Base-by-base conservation (phyloP, 116 monocot species). In the Trichopus zeylanicus region DNA sequence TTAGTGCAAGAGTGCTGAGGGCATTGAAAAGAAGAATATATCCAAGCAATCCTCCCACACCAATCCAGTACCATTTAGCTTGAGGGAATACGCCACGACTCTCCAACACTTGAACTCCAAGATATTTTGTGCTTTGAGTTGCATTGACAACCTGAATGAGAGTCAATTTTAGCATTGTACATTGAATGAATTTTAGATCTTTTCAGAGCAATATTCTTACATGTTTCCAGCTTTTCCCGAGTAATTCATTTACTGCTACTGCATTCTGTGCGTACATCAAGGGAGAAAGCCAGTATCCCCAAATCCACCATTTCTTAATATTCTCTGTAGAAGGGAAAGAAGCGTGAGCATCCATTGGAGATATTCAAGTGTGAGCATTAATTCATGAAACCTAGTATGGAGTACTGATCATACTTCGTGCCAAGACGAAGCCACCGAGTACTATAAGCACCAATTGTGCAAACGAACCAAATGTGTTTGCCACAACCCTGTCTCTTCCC, bases 231-330 rank as follows among this genome's bases (percentile, higher is more conserved):
- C 70, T 78, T 21, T 69, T 39, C 4, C 86, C 86, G 18, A 86
- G 69, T n/a, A 86, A 81, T 52, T 86, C 86, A 51, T 86, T 86
- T 37, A 73, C 73, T 42, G 75, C 38, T 32, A 81, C 29, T 22
- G 78, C 81, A 67, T 75, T 81, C 63, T 75, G 75, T 13, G 78
- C 69, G 59, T 86, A 86, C 78, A 81, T 81, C 56, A 86, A 29
- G 4, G 86, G 86, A 5, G 86, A 86, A 16, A 57, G 42, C 86
- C 86, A 86, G 28, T 78, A 81, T 12, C 81, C 86, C 86, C 86
- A 86, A 24, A 75, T 81, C 86, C 81, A 81, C 78, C 69, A 81
- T 61, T 72, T 66, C 70, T 70, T 78, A 31, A 86, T 53, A 34
- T 78, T 57, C 21, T 75, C 86, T 86, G 76, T 51, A 52, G 26